Base-by-base conservation (phyloP, 805 yeast genomes). In the Starmera caribaea region DNA sequence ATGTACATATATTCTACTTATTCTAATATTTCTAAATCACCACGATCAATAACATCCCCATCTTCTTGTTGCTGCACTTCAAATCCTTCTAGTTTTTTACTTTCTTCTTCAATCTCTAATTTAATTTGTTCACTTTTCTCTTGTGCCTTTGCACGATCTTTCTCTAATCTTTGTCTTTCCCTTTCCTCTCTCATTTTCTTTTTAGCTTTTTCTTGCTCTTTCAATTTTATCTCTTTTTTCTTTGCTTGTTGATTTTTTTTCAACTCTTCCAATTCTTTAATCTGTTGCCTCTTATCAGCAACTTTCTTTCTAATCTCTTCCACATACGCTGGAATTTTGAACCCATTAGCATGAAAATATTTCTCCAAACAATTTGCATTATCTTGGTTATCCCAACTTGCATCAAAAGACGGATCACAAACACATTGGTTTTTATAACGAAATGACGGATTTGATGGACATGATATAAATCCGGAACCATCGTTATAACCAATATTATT, bases 401-500 rank as follows among this genome's bases (percentile, higher is more conserved):
- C 73, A 62, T 83, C 92, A 14, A 81, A 76, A 16, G 67, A 58
- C 38, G 84, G 82, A 49, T 80, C 66, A 64, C 96, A 89, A 36
- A 74, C 73, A 70, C 97, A 90, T 42, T 71, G 73, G 49, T 74
- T 69, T 34, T 67, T 65, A 37, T 61, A 41, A 60, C 90, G 77
- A 16, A 75, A 67, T 15, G 59, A 59, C 39, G 69, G 68, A 46
- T 81, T 81, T 42, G 79, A 68, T 5, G 96, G 96, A 69, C 94
- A 83, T 39, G 61, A 61, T 15, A 45, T 43, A 37, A 58, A 52
- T 59, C 66, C 70, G 67, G 65, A 54, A 85, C 68, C 76, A 57
- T 85, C 92, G 59, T 58, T 74, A 62, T 83, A 83, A 32, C 95
- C 95, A 41, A 86, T 69, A 57, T 83, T 90, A 41, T 78, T 78